Conservation (phyloP, 2,329 filamentous ascomycete species). For the Sclerotinia minor region DNA sequence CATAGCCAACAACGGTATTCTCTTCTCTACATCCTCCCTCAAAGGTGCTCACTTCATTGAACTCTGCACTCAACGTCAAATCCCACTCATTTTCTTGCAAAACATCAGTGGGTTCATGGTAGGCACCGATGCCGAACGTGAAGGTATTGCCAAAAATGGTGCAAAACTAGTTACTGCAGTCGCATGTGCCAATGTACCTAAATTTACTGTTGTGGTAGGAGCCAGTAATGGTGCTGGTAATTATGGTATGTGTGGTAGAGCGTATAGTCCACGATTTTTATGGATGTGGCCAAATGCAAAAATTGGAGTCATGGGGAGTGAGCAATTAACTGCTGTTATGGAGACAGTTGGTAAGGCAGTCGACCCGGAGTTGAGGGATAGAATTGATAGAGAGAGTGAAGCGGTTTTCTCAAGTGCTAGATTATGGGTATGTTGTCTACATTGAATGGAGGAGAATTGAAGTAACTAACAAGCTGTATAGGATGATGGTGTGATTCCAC, state of each 20-base stretch:
- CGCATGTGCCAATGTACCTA: constrained; percentile 89
- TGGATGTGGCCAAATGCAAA: constrained; percentile 99
- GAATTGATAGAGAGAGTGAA: constrained; percentile 89
- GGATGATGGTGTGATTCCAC: constrained; percentile 79
- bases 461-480: constrained; percentile 37
- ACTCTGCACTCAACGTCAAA: constrained; percentile 83
- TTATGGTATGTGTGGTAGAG: constrained; percentile 97
- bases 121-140: constrained; percentile 84
- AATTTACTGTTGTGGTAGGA: constrained; percentile 96
- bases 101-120: constrained; percentile 99
- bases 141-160: constrained; percentile 96
- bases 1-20: constrained; percentile 91
- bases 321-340: constrained; percentile 92
- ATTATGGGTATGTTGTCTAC: constrained; percentile 63
- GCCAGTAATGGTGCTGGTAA: constrained; percentile 92
- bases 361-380: constrained; percentile 75
- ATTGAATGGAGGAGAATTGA: constrained; percentile 15
- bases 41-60: constrained; percentile 98
- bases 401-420: constrained; percentile 85
- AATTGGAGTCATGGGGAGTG: constrained; percentile 92
- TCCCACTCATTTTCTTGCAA: constrained; percentile 90
- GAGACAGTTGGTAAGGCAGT: constrained; percentile 83
- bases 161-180: constrained; percentile 96
- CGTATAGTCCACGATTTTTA: constrained; percentile 86
- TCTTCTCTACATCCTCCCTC: constrained; percentile 83